Evolutionary conservation across 768 basidiomycete species (phyloP).

Genomic region (Lentinula raphanica): DNA sequence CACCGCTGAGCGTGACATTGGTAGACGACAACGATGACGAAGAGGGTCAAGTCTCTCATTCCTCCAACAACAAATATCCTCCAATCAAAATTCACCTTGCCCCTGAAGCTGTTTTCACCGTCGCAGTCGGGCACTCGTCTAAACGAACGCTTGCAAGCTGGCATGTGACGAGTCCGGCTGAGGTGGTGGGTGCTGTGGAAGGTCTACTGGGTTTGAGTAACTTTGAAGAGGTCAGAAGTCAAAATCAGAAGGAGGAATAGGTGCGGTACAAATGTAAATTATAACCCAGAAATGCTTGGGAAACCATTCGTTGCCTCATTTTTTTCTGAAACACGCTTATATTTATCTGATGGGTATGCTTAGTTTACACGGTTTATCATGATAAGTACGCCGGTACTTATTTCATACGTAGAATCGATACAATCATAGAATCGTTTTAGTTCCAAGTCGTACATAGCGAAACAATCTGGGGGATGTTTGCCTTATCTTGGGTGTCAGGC

Average conservation of each 20-base stretch:
- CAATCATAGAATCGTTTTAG: too few species aligned
- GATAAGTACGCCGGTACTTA: too few species aligned
- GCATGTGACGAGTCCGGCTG: constrained; percentile 87
- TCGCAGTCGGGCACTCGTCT: constrained; percentile 84
- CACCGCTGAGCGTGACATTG: constrained; percentile 49
- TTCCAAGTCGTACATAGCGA: too few species aligned
- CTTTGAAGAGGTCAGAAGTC: constrained; percentile 6
- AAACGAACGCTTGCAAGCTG: constrained; percentile 89
- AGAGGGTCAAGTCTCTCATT: not conserved
- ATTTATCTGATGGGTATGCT: too few species aligned
- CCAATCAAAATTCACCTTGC: constrained; percentile 59
- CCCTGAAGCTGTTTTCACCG: constrained; percentile 79
- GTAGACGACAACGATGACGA: constrained; percentile 41
- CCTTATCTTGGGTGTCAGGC: too few species aligned
- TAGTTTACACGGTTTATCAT: too few species aligned
- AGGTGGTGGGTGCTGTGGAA: constrained; percentile 57
- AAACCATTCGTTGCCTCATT: too few species aligned
- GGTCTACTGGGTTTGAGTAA: constrained; percentile 64
- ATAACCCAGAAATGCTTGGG: too few species aligned
- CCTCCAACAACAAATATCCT: constrained; percentile 12
- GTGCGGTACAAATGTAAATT: not conserved
- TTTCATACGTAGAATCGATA: too few species aligned
- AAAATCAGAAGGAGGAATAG: not conserved
- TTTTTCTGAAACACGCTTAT: too few species aligned
- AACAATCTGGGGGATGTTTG: too few species aligned